phyloP scores from a whole-genome alignment of 1,284 basidiomycete species.

The Porodaedalea pini region DNA sequence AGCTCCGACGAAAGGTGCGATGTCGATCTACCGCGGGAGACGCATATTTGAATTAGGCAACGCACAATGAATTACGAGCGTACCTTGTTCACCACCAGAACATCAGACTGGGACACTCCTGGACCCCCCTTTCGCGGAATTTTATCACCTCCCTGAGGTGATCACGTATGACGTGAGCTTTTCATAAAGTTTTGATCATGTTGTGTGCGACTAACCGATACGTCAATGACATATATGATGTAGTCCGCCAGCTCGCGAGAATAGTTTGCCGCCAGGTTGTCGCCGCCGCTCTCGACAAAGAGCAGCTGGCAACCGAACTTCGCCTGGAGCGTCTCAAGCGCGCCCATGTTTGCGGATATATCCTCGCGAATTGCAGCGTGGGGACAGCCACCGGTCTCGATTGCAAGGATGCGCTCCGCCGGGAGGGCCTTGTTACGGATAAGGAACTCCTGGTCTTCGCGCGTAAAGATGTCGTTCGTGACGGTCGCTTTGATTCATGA shows the following conservation, averaged over 20 bases:
- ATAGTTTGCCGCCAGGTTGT: constrained; percentile 95
- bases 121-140: constrained; percentile 98
- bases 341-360: constrained; percentile 94
- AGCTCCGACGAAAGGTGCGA: constrained; percentile 90
- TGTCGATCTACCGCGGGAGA: constrained; percentile 64
- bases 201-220: constrained; percentile 48
- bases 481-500: constrained; percentile 63
- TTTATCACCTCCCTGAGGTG: constrained; percentile 84
- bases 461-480: constrained; percentile 96
- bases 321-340: constrained; percentile 93
- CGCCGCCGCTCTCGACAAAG: constrained; percentile 94
- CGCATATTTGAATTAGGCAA: not conserved
- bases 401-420: constrained; percentile 84
- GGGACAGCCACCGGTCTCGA: constrained; percentile 95
- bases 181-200: constrained; percentile 14
- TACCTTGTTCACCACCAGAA: constrained; percentile 94
- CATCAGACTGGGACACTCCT: constrained; percentile 92
- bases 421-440: constrained; percentile 90
- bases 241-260: constrained; percentile 95
- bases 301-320: constrained; percentile 81
- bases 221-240: constrained; percentile 92
- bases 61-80: constrained; percentile 2
- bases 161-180: constrained; percentile 14
- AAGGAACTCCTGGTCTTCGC: constrained; percentile 96
- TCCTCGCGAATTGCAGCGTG: constrained; percentile 97